Conservation (phyloP, 441 rosid species). For the Metrosideros polymorpha region DNA sequence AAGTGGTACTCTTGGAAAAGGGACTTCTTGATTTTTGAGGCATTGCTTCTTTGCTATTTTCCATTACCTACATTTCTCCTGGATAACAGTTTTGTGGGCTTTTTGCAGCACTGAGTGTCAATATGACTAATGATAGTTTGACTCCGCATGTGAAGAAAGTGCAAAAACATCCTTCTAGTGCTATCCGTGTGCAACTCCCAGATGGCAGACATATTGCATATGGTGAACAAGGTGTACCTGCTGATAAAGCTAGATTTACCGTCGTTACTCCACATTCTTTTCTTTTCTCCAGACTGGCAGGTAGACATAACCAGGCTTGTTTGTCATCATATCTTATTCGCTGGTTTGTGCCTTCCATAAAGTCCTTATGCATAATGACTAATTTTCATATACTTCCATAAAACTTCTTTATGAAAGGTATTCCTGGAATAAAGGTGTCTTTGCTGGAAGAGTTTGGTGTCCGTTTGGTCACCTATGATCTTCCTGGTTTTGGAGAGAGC, state of each 20-base stretch:
- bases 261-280: conserved; percentile 71
- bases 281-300: conserved; percentile 91
- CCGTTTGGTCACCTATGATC: conserved; percentile 59
- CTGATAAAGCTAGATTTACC: conserved; percentile 65
- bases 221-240: conserved; percentile 63
- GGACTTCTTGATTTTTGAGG: not conserved
- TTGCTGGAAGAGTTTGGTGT: conserved; percentile 68
- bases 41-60: not conserved
- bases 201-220: conserved; percentile 92
- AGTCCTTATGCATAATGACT: not conserved
- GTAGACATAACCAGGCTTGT: conserved; percentile 16
- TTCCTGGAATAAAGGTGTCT: conserved; percentile 68
- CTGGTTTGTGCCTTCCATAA: not conserved
- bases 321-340: not conserved
- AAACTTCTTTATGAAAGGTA: conserved; percentile 27
- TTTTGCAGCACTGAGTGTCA: conserved; percentile 59
- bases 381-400: not conserved
- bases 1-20: not conserved
- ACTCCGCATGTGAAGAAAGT: conserved; percentile 35
- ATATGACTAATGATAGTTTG: conserved; percentile 21
- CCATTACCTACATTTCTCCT: not conserved
- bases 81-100: conserved; percentile 1
- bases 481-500: conserved; percentile 79
- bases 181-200: conserved; percentile 59
- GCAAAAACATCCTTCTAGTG: conserved; percentile 61